Percentiles rank a stretch among this genome's conserved stretches.
phyloP scores from a whole-genome alignment of 495 filamentous ascomycete genomes.

The Wilcoxina mikolae region DNA sequence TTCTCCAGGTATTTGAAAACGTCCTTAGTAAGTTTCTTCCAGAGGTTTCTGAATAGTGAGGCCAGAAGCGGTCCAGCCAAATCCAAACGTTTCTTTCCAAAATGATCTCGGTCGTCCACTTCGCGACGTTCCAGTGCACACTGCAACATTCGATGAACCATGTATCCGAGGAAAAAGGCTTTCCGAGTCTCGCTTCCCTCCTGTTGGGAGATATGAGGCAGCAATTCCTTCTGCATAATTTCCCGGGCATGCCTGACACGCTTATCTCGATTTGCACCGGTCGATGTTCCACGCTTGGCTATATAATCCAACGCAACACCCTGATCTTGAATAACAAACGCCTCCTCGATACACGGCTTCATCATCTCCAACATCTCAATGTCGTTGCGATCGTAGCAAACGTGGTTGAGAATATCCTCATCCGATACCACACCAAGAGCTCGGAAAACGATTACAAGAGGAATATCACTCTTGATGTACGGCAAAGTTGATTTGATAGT shows the following conservation, averaged over 20 bases:
- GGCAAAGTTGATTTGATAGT: slow-evolving; percentile 80
- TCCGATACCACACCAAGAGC: slow-evolving; percentile 93
- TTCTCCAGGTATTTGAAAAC: slow-evolving; percentile 78
- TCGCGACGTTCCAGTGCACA: slow-evolving; percentile 81
- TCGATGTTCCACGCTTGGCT: slow-evolving; percentile 68
- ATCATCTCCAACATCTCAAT: slow-evolving; percentile 95
- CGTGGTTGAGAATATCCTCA: slow-evolving; percentile 93
- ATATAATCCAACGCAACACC: slow-evolving; percentile 95
- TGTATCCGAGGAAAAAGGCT: slow-evolving; percentile 97
- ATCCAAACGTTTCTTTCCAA: slow-evolving; percentile 96
- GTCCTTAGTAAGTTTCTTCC: slow-evolving; percentile 74
- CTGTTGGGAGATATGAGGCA: slow-evolving; percentile 89
- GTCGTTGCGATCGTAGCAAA: slow-evolving; percentile 89
- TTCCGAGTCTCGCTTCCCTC: slow-evolving; percentile 96
- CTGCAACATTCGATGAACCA: slow-evolving; percentile 88
- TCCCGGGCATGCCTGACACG: slow-evolving; percentile 84
- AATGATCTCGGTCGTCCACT: slow-evolving; percentile 94
- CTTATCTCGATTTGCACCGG: slow-evolving; percentile 62
- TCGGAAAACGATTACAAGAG: slow-evolving; percentile 86
- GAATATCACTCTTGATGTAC: slow-evolving; percentile 85
- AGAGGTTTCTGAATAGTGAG: slow-evolving; percentile 77
- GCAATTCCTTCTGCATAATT: slow-evolving; percentile 88
- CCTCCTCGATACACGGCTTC: slow-evolving; percentile 91
- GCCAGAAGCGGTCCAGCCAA: slow-evolving; percentile 87
- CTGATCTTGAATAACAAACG: slow-evolving; percentile 85